Base-by-base conservation (phyloP, 805 yeast genomes). In the Suhomyces prunicola region DNA sequence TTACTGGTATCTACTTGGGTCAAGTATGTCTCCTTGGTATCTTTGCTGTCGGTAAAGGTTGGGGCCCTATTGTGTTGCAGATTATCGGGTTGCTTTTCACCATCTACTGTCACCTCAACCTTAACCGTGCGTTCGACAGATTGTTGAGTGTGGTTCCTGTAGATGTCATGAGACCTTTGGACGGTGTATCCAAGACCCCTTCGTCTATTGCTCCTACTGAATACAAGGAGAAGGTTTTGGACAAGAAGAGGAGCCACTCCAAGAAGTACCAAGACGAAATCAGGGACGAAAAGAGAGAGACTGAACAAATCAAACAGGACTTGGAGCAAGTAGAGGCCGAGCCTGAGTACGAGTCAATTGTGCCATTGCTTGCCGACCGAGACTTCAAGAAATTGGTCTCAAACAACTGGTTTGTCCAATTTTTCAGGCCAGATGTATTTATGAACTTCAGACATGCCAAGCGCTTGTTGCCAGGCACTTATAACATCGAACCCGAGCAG, bases 41-140 rank as follows among this genome's bases (percentile, higher is more conserved):
- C 52, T 92, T 90, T 66, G 88, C 83, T 15, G 96, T 93, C 52
- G 91, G 96, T 56, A 90, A 90, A 76, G 87, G 96, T 42, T 93
- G 97, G 97, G 98, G 97, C 45, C 96, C 97, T 36, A 79, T 91
- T 57, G 88, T 86, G 3, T 71, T 93, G 50, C 89, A 88, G 67
- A 85, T 83, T 1, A 76, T 92, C 49, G 76, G 87, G 42, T 62
- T 90, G 12, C 81, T 79, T 7, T 69, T 79, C 58, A 90, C 97
- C 0, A 80, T 80, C 4, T 86, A 89, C 64, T 77, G 82, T 54
- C 97, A 93, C 62, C 15, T 82, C 29, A 80, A 83, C 57, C 68
- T 93, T 65, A 82, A 78, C 56, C 56, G 64, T 7, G 90, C 97
- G 0, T 89, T 90, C 65, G 86, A 80, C 52, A 76, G 79, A 10